Conservation (phyloP, 1,284 basidiomycete species). For the Malassezia sp. region DNA sequence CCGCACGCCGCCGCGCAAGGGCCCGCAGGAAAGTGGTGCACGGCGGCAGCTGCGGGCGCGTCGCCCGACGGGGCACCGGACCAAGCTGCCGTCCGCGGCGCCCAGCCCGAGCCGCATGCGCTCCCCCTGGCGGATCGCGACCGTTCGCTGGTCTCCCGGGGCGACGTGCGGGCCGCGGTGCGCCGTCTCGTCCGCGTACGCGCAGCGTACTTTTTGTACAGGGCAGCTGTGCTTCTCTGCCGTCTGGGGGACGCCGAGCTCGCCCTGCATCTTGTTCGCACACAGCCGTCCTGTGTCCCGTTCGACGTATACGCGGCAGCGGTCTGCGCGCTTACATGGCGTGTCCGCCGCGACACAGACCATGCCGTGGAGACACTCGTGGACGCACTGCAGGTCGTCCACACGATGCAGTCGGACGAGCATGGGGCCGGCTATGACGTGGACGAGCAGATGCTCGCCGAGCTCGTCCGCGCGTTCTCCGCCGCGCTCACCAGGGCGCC, state of each 20-base stretch:
- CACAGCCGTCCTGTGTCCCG: neutral
- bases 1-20: too few species aligned
- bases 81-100: too few species aligned
- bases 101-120: too few species aligned
- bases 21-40: too few species aligned
- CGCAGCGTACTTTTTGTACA: conserved; percentile 5
- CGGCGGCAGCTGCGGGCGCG: too few species aligned
- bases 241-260: neutral
- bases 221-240: conserved; percentile 8
- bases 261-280: conserved; percentile 1
- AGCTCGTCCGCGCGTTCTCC: conserved; percentile 10
- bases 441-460: conserved; percentile 15
- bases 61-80: too few species aligned
- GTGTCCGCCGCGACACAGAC: neutral
- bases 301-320: conserved; percentile 13
- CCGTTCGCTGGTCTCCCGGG: too few species aligned
- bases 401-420: neutral
- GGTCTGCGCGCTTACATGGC: conserved; percentile 11
- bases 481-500: neutral
- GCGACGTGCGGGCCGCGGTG: too few species aligned
- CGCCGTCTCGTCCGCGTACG: neutral
- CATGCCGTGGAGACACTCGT: neutral
- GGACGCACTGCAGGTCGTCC: neutral
- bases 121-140: too few species aligned
- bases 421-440: neutral